A percentile compares a stretch with the other conserved stretches of the same genome.
Evolutionary conservation across 768 basidiomycete species (phyloP).

Genomic region (Hortiboletus campestris): DNA sequence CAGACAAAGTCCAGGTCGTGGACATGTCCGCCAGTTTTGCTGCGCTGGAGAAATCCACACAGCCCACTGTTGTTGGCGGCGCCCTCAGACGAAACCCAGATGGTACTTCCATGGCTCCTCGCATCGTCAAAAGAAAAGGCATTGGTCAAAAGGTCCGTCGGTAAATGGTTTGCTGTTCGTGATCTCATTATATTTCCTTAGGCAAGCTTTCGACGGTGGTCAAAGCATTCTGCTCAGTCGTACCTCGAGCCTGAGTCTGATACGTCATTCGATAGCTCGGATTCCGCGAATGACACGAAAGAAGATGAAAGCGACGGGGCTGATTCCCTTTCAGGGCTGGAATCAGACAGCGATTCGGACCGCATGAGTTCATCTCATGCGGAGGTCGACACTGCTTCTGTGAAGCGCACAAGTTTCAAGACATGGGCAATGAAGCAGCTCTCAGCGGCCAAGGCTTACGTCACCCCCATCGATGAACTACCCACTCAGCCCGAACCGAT

Average conservation of each 20-base stretch:
- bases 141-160: constrained; percentile 45
- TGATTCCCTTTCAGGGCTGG: constrained; percentile 7
- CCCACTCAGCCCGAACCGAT: constrained; percentile 13
- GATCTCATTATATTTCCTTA: constrained; percentile 17
- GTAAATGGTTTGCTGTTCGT: constrained; percentile 1
- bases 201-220: constrained; percentile 54
- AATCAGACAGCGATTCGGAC: constrained; percentile 21
- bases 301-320: constrained; percentile 24
- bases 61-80: constrained; percentile 47
- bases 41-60: constrained; percentile 10
- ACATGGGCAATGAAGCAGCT: constrained; percentile 86
- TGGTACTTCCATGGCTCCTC: constrained; percentile 53
- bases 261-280: constrained; percentile 76
- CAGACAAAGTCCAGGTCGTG: constrained; percentile 9
- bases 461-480: constrained; percentile 11
- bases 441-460: constrained; percentile 44
- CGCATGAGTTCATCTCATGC: constrained; percentile 17
- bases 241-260: constrained; percentile 41
- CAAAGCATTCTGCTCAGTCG: constrained; percentile 30
- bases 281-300: constrained; percentile 61
- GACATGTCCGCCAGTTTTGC: constrained; percentile 15
- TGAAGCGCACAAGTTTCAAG: constrained; percentile 67
- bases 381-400: constrained; percentile 19
- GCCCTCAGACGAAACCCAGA: constrained; percentile 66
- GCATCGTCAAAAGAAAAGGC: constrained; percentile 43